phyloP scores from a whole-genome alignment of 2,329 filamentous ascomycete species.

The Exophiala xenobiotica region DNA sequence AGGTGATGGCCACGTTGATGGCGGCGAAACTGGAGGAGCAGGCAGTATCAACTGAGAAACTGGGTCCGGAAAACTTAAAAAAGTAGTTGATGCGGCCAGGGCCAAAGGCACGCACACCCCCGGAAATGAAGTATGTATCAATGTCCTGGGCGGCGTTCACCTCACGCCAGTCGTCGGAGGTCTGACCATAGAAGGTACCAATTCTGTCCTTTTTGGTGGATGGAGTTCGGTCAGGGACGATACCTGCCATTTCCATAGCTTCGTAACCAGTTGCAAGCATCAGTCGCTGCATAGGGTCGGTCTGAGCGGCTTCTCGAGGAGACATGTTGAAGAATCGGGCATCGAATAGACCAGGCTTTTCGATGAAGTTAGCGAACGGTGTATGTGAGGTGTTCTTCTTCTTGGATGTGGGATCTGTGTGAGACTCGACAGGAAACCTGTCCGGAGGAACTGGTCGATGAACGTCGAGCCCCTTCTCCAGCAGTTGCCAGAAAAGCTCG shows the following conservation, averaged over 20 bases:
- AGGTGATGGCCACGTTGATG: constrained; percentile 69
- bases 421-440: constrained; percentile 70
- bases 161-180: constrained; percentile 74
- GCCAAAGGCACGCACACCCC: constrained; percentile 61
- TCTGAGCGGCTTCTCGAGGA: constrained; percentile 74
- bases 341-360: constrained; percentile 75
- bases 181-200: constrained; percentile 73
- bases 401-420: constrained; percentile 71
- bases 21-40: constrained; percentile 73
- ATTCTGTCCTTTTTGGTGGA: constrained; percentile 65
- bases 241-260: constrained; percentile 77
- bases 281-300: constrained; percentile 77
- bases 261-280: constrained; percentile 76
- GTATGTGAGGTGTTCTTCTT: constrained; percentile 74
- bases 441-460: constrained; percentile 61
- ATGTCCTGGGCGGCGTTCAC: constrained; percentile 71
- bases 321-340: constrained; percentile 88
- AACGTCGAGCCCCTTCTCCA: constrained; percentile 73
- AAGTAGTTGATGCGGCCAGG: constrained; percentile 70
- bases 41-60: constrained; percentile 72
- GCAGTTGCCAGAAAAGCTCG: constrained; percentile 72
- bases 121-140: constrained; percentile 67
- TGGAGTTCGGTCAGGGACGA: constrained; percentile 69
- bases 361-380: constrained; percentile 72
- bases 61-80: constrained; percentile 73